Evolutionary conservation across 2,329 filamentous ascomycete genomes (phyloP).

Genomic region (Aspergillus ochraceus): DNA sequence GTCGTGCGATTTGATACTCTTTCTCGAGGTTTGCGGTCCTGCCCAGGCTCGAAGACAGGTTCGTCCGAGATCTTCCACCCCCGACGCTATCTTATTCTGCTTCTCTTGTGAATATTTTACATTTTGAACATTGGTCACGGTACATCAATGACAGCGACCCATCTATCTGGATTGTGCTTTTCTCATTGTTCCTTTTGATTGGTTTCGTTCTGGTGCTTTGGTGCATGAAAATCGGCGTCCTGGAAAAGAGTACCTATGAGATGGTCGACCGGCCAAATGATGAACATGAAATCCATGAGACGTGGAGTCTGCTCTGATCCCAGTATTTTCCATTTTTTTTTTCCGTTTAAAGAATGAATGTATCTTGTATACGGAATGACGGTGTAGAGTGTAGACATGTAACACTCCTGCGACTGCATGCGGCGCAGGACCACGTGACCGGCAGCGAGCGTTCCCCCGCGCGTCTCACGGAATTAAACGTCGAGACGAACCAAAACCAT

Average conservation of each 20-base stretch:
- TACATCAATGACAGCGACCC: constrained; percentile 17
- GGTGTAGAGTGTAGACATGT: too few species aligned
- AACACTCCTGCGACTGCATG: too few species aligned
- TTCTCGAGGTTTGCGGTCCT: neutral
- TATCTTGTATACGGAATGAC: too few species aligned
- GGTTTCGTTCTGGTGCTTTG: constrained; percentile 5
- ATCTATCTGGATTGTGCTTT: constrained; percentile 14
- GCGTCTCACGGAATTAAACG: neutral
- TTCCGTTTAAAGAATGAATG: too few species aligned
- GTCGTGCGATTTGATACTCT: neutral
- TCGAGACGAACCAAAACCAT: neutral
- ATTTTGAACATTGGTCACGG: constrained; percentile 5
- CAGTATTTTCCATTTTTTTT: too few species aligned
- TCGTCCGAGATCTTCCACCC: neutral
- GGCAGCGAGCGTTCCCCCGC: neutral
- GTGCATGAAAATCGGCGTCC: constrained; percentile 16
- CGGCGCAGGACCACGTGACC: neutral
- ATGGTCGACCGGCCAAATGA: constrained; percentile 6
- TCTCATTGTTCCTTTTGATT: constrained; percentile 11
- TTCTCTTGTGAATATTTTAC: constrained; percentile 24
- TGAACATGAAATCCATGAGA: constrained; percentile 16
- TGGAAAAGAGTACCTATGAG: constrained; percentile 14
- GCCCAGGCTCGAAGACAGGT: constrained; percentile 3
- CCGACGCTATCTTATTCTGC: constrained; percentile 5
- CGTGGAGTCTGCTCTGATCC: neutral